Percentiles rank a stretch among this genome's conserved stretches.
Evolutionary conservation across 2,329 filamentous ascomycete genomes (phyloP).

Genomic region (Thelonectria discophora): DNA sequence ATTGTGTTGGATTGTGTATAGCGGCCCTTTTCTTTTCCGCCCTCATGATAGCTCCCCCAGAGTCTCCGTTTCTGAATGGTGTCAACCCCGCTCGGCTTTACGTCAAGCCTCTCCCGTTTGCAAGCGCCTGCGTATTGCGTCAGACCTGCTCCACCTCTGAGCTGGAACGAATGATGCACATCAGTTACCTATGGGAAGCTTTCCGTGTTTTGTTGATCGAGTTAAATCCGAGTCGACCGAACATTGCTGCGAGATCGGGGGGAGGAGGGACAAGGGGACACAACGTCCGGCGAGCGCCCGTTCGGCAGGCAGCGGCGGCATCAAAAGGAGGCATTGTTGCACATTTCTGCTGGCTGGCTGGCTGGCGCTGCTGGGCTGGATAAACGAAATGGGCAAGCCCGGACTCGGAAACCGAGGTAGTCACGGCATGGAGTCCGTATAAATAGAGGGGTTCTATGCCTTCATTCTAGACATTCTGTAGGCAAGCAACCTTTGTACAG

Average conservation of each 20-base stretch:
- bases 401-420: slow-evolving; percentile 31
- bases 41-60: background rate
- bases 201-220: too few species aligned
- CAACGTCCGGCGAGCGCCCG: too few species aligned
- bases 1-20: too few species aligned
- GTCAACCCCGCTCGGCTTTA: slow-evolving; percentile 24
- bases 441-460: background rate
- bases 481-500: background rate
- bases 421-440: background rate
- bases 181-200: background rate
- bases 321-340: too few species aligned
- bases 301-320: too few species aligned
- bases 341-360: too few species aligned
- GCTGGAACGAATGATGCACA: background rate
- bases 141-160: slow-evolving; percentile 4
- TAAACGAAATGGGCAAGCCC: too few species aligned
- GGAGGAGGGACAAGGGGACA: background rate
- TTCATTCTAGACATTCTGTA: background rate
- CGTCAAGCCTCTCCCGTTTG: slow-evolving; percentile 10
- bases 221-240: slow-evolving; percentile 21
- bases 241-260: background rate
- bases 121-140: background rate
- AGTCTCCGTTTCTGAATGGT: too few species aligned
- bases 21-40: background rate
- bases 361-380: too few species aligned